phyloP scores from a whole-genome alignment of 305 asterid genomes.

The Striga hermonthica region DNA sequence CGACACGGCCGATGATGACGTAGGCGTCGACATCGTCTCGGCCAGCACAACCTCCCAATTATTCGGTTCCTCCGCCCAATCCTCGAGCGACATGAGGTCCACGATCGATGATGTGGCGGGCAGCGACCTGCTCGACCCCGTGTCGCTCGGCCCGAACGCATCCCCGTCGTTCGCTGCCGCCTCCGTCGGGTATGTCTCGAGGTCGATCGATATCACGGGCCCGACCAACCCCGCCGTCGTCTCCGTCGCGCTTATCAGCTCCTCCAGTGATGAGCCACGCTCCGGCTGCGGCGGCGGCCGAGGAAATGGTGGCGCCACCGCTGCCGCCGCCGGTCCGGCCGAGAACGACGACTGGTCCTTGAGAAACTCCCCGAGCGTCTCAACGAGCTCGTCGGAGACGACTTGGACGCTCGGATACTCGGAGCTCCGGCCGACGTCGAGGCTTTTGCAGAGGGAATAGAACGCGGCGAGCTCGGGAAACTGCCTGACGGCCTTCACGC shows the following conservation, averaged over 20 bases:
- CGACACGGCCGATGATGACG: constrained; percentile 13
- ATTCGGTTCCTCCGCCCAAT: constrained; percentile 42
- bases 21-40: constrained; percentile 30
- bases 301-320: neutral
- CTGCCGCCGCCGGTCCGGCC: constrained; percentile 23
- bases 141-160: constrained; percentile 40
- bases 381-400: constrained; percentile 70
- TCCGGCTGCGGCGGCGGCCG: constrained; percentile 27
- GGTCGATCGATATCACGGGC: constrained; percentile 69
- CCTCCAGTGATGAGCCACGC: constrained; percentile 59
- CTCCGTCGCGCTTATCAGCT: constrained; percentile 69
- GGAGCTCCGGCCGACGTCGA: constrained; percentile 61
- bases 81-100: constrained; percentile 68
- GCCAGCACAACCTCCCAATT: constrained; percentile 49
- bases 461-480: constrained; percentile 68
- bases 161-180: constrained; percentile 40
- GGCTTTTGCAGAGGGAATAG: constrained; percentile 52
- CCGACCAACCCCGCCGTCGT: constrained; percentile 34
- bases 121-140: constrained; percentile 66
- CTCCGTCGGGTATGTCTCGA: constrained; percentile 56
- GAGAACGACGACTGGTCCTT: constrained; percentile 78
- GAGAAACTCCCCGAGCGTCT: constrained; percentile 67
- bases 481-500: constrained; percentile 66
- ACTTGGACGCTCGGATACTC: constrained; percentile 74
- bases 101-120: constrained; percentile 53